Evolutionary conservation across 108 stramenopile genomes (phyloP), one percentile per base, ranked within the genome.

Genomic region (Cyclotella baltica): DNA sequence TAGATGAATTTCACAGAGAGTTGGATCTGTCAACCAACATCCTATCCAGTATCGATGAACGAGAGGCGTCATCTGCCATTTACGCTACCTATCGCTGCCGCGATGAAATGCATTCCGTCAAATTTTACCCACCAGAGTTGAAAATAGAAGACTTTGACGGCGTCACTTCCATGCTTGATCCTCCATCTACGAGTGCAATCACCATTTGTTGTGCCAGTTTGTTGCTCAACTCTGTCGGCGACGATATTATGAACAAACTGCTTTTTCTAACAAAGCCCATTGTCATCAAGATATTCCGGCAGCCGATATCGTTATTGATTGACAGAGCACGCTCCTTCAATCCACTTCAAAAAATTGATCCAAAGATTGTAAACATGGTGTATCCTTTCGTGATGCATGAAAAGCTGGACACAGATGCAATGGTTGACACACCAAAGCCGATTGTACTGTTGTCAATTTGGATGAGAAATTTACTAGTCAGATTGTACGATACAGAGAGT

Each of bases 371-470:
- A 5, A 70, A 50, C 23, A 68, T 77, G 2, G 47, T 77, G 0
- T 50, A 69, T 64, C 76, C 76, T 11, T 77, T 69, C 34, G 50
- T 77, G 48, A 77, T 77, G 76, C 67, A 70, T 33, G 34, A 70
- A 9, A 63, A 62, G 25, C 35, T 77, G 67, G 36, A 63, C 34
- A 43, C 48, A 38, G 65, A 75, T 40, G 30, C 22, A 0, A 62
- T 63, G 29, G 28, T 11, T 22, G 62, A 38, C 0, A 46, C 43
- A 31, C 48, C 68, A 15, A 69, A 62, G 19, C 34, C 43, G 4
- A 63, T 77, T n/a, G 16, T 70, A 34, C 35, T 59, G 62, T 47
- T 77, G 9, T 37, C 62, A n/a, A 52, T 13, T 35, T 77, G 76
- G 76, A 11, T 70, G 59, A 38, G 61, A 62, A 30, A 27, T 25